These are phyloP conservation scores for Calophaca sinica DNA, from an alignment of 306 rosid genomes.

Conservation along the genomic window DNA sequence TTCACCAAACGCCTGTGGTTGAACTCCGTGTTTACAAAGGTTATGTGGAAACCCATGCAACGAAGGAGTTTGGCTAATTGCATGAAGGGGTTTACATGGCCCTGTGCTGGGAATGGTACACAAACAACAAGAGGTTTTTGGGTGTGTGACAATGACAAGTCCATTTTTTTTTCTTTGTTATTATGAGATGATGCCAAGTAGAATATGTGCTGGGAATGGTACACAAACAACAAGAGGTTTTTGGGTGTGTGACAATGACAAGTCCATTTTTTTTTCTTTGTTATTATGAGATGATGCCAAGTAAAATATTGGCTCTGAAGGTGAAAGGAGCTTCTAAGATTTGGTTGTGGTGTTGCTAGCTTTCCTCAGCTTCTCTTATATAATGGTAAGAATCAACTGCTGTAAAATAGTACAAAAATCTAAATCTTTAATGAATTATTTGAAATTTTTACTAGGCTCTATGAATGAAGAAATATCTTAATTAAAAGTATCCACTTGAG, in stretches of 20 bases:
- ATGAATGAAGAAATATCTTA: no score
- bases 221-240: conserved; percentile 35
- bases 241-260: not conserved
- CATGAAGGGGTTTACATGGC: conserved; percentile 37
- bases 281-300: no score
- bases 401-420: no score
- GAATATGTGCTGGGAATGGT: conserved; percentile 41
- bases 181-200: no score
- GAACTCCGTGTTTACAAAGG: conserved; percentile 33
- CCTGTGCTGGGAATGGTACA: conserved; percentile 41
- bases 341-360: not conserved
- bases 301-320: no score
- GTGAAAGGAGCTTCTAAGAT: not conserved
- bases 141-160: not conserved
- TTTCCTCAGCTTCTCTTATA: conserved; percentile 6
- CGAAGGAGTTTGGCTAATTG: conserved; percentile 34
- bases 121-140: conserved; percentile 31
- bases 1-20: conserved; percentile 29
- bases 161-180: not conserved
- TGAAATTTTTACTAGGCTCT: no score
- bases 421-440: no score
- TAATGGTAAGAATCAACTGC: conserved; percentile 6
- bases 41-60: conserved; percentile 25
- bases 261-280: not conserved
- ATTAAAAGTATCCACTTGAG: no score